These are phyloP conservation scores for Yarrowia alimentaria DNA, from an alignment of 805 yeast genomes.

Conservation along the genomic window DNA sequence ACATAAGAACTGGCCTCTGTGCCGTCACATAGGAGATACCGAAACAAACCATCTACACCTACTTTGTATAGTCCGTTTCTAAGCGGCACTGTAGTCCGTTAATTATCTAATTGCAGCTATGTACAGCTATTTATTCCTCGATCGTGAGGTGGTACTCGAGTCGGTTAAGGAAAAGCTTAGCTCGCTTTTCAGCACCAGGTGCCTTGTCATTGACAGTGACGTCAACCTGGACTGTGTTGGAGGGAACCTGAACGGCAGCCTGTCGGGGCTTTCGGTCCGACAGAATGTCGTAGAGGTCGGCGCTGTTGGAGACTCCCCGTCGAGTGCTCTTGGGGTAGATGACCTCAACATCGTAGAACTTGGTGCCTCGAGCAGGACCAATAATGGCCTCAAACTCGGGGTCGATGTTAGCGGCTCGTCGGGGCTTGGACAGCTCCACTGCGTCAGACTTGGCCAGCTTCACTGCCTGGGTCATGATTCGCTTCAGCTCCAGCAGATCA, in stretches of 20 bases:
- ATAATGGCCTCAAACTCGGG: conserved; percentile 59
- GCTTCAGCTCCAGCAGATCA: conserved; percentile 37
- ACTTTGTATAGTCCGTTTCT: too few species aligned
- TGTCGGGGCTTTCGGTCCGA: conserved; percentile 31
- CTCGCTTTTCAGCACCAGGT: conserved; percentile 46
- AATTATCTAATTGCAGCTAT: too few species aligned
- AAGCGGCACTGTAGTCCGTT: too few species aligned
- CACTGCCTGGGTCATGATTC: conserved; percentile 47
- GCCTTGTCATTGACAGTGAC: conserved; percentile 41
- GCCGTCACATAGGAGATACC: too few species aligned
- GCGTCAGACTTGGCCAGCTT: conserved; percentile 43
- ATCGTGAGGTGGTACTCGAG: conserved; percentile 36
- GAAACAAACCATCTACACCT: too few species aligned
- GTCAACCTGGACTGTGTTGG: conserved; percentile 31
- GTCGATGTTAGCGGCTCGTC: conserved; percentile 49
- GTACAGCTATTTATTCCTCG: conserved; percentile 24
- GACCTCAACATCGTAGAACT: conserved; percentile 42
- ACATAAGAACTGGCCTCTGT: background rate
- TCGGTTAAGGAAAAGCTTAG: conserved; percentile 41
- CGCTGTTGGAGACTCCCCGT: conserved; percentile 30
- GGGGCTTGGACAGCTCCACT: conserved; percentile 35
- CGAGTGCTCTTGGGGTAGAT: conserved; percentile 36
- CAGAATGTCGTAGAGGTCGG: conserved; percentile 39
- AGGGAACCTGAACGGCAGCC: conserved; percentile 33
- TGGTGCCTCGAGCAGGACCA: conserved; percentile 42